phyloP scores from a whole-genome alignment of 2,329 filamentous ascomycete genomes.

The Bipolaris victoriae region DNA sequence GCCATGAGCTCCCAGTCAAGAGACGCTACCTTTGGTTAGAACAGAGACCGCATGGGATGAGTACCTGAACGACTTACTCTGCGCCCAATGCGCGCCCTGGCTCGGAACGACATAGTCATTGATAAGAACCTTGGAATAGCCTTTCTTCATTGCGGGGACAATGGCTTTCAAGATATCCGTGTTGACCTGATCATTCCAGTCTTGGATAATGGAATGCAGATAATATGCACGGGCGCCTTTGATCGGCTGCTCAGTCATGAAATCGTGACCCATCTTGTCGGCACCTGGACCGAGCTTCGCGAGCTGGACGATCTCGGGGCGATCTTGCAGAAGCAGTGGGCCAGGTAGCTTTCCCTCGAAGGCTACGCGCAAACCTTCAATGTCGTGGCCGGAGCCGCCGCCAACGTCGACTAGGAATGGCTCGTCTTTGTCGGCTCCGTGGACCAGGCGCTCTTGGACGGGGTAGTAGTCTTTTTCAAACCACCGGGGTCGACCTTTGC shows the following conservation, averaged over 20 bases:
- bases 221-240: constrained; percentile 43
- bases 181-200: constrained; percentile 35
- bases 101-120: constrained; percentile 39
- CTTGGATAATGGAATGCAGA: constrained; percentile 39
- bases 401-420: constrained; percentile 35
- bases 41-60: rapidly evolving
- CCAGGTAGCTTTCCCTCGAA: constrained; percentile 26
- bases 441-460: constrained; percentile 30
- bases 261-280: constrained; percentile 46
- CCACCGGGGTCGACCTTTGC: constrained; percentile 33
- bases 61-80: constrained; percentile 19
- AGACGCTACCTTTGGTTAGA: constrained; percentile 17
- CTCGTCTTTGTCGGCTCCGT: constrained; percentile 16
- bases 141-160: constrained; percentile 35
- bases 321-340: constrained; percentile 31
- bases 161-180: constrained; percentile 31
- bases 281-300: constrained; percentile 31
- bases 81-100: constrained; percentile 31
- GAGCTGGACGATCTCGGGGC: constrained; percentile 28
- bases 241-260: constrained; percentile 37
- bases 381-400: constrained; percentile 33
- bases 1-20: constrained; percentile 38
- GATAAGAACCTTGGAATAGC: constrained; percentile 37
- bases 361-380: constrained; percentile 25
- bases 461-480: constrained; percentile 32